Base-by-base conservation (phyloP, 139 green algal species). In the Chlamydomonas eustigma region DNA sequence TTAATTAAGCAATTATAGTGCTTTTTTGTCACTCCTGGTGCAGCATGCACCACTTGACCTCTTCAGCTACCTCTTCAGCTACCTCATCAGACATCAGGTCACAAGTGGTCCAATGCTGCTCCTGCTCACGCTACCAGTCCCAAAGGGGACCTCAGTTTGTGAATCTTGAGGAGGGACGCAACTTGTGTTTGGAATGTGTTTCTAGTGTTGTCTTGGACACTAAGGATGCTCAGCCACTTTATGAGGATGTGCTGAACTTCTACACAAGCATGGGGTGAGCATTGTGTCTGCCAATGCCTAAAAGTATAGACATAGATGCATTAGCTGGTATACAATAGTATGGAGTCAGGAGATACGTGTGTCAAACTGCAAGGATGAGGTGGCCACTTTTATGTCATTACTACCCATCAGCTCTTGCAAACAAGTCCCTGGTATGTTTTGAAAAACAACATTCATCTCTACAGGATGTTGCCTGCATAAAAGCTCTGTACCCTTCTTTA, bases 131-230 rank as follows among this genome's bases (percentile, higher is more conserved):
- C 44, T 58, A 58, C 44, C 44, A 18, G 12, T 18, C 44, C 12
- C 44, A 28, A 18, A 12, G 18, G 18, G 44, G 44, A 8, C 58
- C 58, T 24, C 58, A 70, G 58, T 70, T 24, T 24, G 58, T 70
- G 58, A 32, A 24, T 5, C 24, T 70, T 35, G 58, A 35, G 28
- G 92, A 97, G 70, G 90, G 87, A 0, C 87, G 93, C 24, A 65
- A 82, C n/a, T 76, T 96, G 44, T 98, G 94, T 85, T 78, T 94
- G 44, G 65, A 81, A 32, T 98, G 94, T 86, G 38, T 92, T 18
- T 76, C 75, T 67, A 91, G 75, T 6, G 80, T 95, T 0, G 87
- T 95, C 28, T 74, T 92, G 8, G 92, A 98, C 78, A 95, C 89
- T 0, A 38, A 69, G 2, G 94, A 95, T 71, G 81, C 75, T 0